Evolutionary conservation across 352 stramenopile genomes (phyloP).

Genomic region (Globisporangium polare): DNA sequence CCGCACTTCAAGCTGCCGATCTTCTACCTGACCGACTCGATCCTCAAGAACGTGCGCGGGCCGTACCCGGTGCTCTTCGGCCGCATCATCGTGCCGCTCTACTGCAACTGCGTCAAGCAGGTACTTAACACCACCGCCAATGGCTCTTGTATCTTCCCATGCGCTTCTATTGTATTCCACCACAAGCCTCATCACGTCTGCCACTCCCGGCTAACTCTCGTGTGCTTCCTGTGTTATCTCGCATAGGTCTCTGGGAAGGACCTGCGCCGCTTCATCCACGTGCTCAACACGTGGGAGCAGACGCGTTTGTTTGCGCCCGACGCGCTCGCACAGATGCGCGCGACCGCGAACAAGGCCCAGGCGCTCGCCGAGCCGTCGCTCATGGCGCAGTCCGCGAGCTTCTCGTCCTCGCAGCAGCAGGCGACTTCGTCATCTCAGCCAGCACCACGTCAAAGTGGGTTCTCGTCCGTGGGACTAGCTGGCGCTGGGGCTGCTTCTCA

Average conservation of each 20-base stretch:
- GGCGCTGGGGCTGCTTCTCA: not conserved
- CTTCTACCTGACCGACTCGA: conserved; percentile 89
- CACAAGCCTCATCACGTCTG: no score
- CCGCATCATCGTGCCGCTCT: conserved; percentile 72
- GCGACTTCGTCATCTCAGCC: conserved; percentile 13
- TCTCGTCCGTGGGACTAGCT: not conserved
- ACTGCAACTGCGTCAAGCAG: conserved; percentile 82
- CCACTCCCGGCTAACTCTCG: no score
- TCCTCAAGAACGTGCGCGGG: conserved; percentile 84
- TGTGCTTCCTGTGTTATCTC: no score
- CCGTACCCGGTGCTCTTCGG: conserved; percentile 69
- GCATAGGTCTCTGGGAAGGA: conserved; percentile 80
- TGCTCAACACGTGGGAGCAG: conserved; percentile 83
- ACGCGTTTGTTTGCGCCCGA: conserved; percentile 55
- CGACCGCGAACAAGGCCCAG: conserved; percentile 51
- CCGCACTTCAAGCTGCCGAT: conserved; percentile 87
- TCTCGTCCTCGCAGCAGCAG: conserved; percentile 33
- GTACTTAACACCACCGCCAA: conserved; percentile 22
- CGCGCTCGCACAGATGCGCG: conserved; percentile 62
- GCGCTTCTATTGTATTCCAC: no score
- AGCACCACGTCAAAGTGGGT: conserved; percentile 6
- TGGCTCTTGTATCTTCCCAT: no score
- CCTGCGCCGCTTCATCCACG: conserved; percentile 78
- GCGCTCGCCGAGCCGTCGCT: conserved; percentile 41
- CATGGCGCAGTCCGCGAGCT: conserved; percentile 38